Percentiles rank a stretch among this genome's conserved stretches.
Conservation (phyloP, 176 grass and related monocot genomes). For the Raddia guianensis region DNA sequence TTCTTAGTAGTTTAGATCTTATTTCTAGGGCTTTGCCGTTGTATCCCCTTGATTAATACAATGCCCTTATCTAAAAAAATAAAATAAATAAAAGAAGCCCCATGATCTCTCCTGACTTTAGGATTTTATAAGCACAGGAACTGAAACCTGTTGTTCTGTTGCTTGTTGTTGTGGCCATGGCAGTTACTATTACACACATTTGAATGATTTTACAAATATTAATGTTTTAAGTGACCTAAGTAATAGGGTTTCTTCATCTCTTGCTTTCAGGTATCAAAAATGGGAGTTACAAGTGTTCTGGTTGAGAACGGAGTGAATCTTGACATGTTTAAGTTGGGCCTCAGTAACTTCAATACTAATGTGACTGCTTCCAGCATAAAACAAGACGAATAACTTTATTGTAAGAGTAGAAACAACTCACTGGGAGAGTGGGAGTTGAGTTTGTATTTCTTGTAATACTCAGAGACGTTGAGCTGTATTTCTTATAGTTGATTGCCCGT, state of each 20-base stretch:
- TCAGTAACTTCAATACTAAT: constrained; percentile 62
- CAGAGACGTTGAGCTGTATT: background rate
- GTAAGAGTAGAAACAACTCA: constrained; percentile 15
- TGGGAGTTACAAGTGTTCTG: constrained; percentile 77
- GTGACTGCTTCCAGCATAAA: constrained; percentile 27
- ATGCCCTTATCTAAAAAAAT: too few relatives aligned
- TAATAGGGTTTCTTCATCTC: background rate
- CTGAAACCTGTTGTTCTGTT: background rate
- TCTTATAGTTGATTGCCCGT: constrained; percentile 24
- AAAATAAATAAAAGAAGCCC: background rate
- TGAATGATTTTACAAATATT: background rate
- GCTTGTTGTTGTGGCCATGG: background rate
- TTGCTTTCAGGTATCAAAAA: constrained; percentile 76
- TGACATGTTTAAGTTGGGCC: constrained; percentile 81
- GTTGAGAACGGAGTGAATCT: constrained; percentile 86
- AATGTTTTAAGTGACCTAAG: background rate
- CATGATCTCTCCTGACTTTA: background rate
- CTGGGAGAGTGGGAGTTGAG: background rate
- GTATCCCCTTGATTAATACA: too few relatives aligned
- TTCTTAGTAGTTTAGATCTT: too few relatives aligned
- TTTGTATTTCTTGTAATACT: too few relatives aligned
- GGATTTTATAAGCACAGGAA: background rate
- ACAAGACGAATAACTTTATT: constrained; percentile 39
- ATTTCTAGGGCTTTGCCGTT: too few relatives aligned
- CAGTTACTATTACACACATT: background rate